Evolutionary conservation across 257 asterid species (phyloP), one percentile per base, ranked within the genome.

Genomic region (Henckelia pumila): DNA sequence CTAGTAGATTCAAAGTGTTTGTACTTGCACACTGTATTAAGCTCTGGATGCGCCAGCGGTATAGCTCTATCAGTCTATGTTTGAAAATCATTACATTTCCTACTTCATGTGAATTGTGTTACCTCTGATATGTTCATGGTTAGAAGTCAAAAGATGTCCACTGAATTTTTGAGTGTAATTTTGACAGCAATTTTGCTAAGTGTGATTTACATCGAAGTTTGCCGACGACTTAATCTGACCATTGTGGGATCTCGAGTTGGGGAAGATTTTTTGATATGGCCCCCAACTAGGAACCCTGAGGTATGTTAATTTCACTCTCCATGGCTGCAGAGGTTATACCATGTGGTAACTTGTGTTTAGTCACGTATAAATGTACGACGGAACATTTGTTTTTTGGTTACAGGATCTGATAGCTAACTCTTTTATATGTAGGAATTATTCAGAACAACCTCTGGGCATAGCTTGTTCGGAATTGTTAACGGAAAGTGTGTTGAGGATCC

Each of bases 191-290:
- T 94, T 79, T 81, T 94, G 89, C 88, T 94, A 63, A 89, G 97
- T 56, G 90, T 91, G 73, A 87, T 91, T 63, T 91, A 94, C 40
- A 94, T 94, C 73, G 99, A 94, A 84, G 99, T 94, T 71, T 94
- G 96, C 68, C 92, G 78, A 77, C 83, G 96, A 75, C 95, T 91
- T 69, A 88, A 91, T 72, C 87, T 94, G 80, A 85, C 87, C 50
- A 86, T 94, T 69, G 91, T 91, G 71, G 96, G 98, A 75, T 89
- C 99, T 78, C 95, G 89, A 75, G 97, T 94, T 84, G 97, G 96
- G 84, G 99, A 94, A 76, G 97, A 91, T 33, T 94, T 94, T 80
- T 79, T 94, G 80, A 88, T 94, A 76, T 91, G 99, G 99, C 99
- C 97, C 69, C 85, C 77, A 67, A 87, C 95, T 1, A 91, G 88